Base-by-base conservation (phyloP, 768 basidiomycete species). In the Clitopilus hobsonii region DNA sequence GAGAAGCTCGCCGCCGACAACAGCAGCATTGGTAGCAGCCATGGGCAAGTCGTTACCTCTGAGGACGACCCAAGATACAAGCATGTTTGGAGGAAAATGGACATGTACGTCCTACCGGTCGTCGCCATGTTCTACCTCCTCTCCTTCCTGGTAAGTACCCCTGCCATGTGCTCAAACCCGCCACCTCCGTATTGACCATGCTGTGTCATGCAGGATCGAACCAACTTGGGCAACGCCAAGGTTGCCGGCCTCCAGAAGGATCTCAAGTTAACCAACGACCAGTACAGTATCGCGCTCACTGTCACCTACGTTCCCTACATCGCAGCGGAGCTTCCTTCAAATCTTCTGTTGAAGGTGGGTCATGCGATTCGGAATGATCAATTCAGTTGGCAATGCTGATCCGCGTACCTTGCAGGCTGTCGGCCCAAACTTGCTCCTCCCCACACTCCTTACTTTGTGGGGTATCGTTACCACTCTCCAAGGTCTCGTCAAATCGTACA, bases 391-490 rank as follows among this genome's bases (percentile, higher is more conserved):
- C n/a, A 45, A 29, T 3, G 20, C 49, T 54, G 6, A 58, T 38
- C 49, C 38, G 14, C 30, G 8, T 23, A 14, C 20, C n/a, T 10
- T 23, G 5, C 54, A 75, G 71, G 61, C 76, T 45, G 80, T 84
- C 2, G 82, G 86, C 1, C 77, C 84, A n/a, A 74, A 81, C 54
- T 67, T 81, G 48, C 74, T 86, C 63, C 58, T 81, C 49, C 87
- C 88, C 0, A 66, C 79, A 1, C 81, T 88, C 77, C 67, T 88
- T 49, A 75, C 79, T 0, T 60, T 81, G 0, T 90, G 88, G 87
- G 88, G 88, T n/a, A 48, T 87, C n/a, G 76, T 84, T 13, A 76
- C 79, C 8, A 74, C 83, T 7, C 69, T 82, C 45, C 86, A 89
- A 75, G 85, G 84, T 77, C 72, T 86, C 14, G 75, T 80, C 16